Base-by-base conservation (phyloP, 1,139 yeast species). In the Magnusiomyces magnusii region DNA sequence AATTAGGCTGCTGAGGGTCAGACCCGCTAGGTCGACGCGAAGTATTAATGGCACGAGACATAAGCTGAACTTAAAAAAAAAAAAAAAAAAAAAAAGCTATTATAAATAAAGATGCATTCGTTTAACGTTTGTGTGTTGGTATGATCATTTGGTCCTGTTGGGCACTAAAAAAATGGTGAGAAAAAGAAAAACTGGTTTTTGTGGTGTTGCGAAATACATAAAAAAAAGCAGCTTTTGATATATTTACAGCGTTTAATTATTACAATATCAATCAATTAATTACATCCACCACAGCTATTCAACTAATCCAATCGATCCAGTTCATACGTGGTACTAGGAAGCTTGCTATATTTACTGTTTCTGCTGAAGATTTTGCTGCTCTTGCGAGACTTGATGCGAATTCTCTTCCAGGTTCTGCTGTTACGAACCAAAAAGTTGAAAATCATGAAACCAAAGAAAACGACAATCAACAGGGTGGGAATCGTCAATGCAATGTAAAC, bases 401-500 rank as follows among this genome's bases (percentile, higher is more conserved):
- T 53, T 53, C 56, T 57, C 47, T 56, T 57, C 62, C 62, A 60
- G 3, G 62, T 56, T 47, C 62, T 47, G 59, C 53, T 57, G 24
- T 57, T 57, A 39, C 54, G 53, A 47, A 60, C 56, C 56, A 56
- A 44, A 31, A 47, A 60, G 56, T 60, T 60, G 53, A 56, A 51
- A 44, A 60, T 44, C 25, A 51, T 42, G 36, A 58, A 60, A 13
- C 59, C 59, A 25, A 52, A 54, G 36, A 54, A 84, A 25, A 84
- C 80, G 34, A 87, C 64, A n/a, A 83, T 72, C 36, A 87, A 89
- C 59, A 80, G 76, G 0, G 87, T 80, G n/a, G 96, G 96, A 69
- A 87, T 79, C 9, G 67, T 57, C 39, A 87, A 76, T 67, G 87
- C 76, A 53, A 83, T 80, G 64, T 85, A 78, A 68, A 87, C 86